Evolutionary conservation across 1,284 basidiomycete genomes (phyloP).

Genomic region (Trametes versicolor): DNA sequence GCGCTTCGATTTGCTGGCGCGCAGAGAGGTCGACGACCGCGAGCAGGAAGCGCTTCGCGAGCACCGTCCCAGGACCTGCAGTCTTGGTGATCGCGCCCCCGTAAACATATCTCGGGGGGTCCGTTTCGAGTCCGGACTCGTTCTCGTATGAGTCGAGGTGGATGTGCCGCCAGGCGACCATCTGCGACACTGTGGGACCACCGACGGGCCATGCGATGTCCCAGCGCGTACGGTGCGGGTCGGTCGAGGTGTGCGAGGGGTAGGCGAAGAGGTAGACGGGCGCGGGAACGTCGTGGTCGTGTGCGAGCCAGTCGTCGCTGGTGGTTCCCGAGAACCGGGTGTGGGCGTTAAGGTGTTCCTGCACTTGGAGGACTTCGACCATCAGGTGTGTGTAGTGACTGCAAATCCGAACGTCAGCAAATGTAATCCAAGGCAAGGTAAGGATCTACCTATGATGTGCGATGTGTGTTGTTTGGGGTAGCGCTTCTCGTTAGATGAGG

Average conservation of each 20-base stretch:
- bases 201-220: conserved; percentile 30
- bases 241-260: conserved; percentile 16
- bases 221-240: conserved; percentile 27
- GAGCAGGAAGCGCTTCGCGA: conserved; percentile 26
- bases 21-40: conserved; percentile 16
- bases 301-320: conserved; percentile 36
- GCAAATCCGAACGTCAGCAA: neutral
- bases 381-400: neutral
- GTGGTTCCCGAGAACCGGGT: neutral
- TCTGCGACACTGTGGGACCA: neutral
- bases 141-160: conserved; percentile 30
- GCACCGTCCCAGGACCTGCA: conserved; percentile 20
- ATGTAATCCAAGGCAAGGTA: too few relatives aligned
- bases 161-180: conserved; percentile 31
- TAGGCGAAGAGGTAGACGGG: conserved; percentile 32
- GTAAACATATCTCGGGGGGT: conserved; percentile 28
- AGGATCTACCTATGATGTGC: neutral
- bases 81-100: conserved; percentile 34
- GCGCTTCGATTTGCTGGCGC: conserved; percentile 25
- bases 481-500: neutral
- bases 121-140: conserved; percentile 23
- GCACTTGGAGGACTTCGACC: conserved; percentile 17
- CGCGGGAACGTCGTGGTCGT: conserved; percentile 29
- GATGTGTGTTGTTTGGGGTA: neutral
- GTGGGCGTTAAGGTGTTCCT: conserved; percentile 6